Evolutionary conservation across 768 basidiomycete species (phyloP), one percentile per base, ranked within the genome.

Genomic region (Boletus subparvulus): DNA sequence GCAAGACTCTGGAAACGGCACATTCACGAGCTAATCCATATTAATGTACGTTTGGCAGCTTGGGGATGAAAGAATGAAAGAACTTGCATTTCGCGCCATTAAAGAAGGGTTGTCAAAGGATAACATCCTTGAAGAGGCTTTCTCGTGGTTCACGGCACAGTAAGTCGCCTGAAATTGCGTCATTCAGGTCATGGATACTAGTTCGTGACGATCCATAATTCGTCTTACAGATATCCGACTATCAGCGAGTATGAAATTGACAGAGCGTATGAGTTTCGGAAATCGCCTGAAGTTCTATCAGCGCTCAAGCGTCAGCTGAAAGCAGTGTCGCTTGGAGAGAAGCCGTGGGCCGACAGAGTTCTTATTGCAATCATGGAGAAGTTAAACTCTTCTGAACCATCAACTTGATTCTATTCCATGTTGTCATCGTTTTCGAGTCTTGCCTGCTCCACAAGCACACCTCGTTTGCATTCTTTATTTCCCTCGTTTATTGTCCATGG

Each of bases 101-200:
- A 45, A 50, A 41, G 48, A 61, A 54, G 60, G 60, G 17, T 21
- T 71, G 17, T 61, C 69, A 32, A 44, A 54, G 52, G 37, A 60
- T 19, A 71, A 73, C 47, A 55, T 71, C 21, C 50, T 71, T 11
- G 67, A 64, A 8, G 69, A 71, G 59, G 56, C 62, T 3, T 67
- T 73, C 28, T 69, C 69, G 5, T 68, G 60, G 59, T 73, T 71
- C 53, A 73, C 69, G 7, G 49, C 69, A 17, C 63, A 67, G 71
- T 73, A 54, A 13, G 69, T 71, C 21, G 30, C 37, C 72, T 41
- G 26, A 32, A n/a, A 37, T 42, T 14, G 33, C 37, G 28, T 26
- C 30, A 32, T 11, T 32, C 30, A 32, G 30, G 10, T 11, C 35
- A 13, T 51, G 24, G 40, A 32, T 72, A 10, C 16, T 14, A 21